Base-by-base conservation (phyloP, 768 basidiomycete species). In the Termitomyces sp. region DNA sequence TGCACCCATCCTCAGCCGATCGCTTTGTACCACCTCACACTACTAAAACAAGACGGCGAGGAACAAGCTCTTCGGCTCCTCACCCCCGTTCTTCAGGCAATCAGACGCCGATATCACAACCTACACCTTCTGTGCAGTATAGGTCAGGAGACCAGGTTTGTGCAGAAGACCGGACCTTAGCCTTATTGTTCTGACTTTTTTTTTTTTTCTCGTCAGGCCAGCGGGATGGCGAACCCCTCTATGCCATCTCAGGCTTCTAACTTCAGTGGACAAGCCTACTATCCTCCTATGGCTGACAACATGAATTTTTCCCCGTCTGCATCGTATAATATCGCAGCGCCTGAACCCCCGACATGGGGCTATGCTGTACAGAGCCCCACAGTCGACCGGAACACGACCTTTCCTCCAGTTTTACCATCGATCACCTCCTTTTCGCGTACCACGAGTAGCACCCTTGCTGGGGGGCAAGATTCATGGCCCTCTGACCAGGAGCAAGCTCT, bases 1-100 rank as follows among this genome's bases (percentile, higher is more conserved):
- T 91, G 21, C 92, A 94, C 66, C 91, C 94, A 0, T 88, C 88
- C 0, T 84, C 91, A 4, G 75, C 83, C 34, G 89, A 91, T 66
- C 83, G 89, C 51, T 88, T 85, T 69, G 77, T 82, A n/a, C 79
- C 88, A 2, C 66, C 77, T 17, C 71, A 77, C 50, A 61, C 73
- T 21, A 63, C 72, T 57, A 80, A 78, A 65, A 63, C 71, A 42
- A 74, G 71, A 56, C 72, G 77, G 49, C 74, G 74, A 50, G 78
- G 76, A 57, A 74, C 72, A 17, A 67, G 74, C 56, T 64, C 70
- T 30, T 75, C 76, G 9, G 60, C 69, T 27, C 65, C 72, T 49
- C 64, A 68, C 41, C 69, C 66, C 59, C 69, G 65, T 55, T 60
- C 69, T 32, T 72, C 77, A 27, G 76, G 72, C 47, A 76, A 78